Base-by-base conservation (phyloP, 768 basidiomycete species). In the Mycena floridula region DNA sequence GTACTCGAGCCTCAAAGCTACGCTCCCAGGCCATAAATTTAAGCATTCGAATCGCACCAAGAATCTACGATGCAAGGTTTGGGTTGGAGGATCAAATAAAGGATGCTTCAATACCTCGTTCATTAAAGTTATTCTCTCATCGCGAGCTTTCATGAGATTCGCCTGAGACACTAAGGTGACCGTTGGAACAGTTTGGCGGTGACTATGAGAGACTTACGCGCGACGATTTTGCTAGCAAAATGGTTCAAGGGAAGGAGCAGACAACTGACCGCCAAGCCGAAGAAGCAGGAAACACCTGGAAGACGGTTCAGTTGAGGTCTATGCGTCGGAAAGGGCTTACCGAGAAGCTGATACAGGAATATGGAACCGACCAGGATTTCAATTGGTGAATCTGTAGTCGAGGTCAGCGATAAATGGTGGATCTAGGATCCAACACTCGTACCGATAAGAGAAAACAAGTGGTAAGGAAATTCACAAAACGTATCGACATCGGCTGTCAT, bases 11-110 rank as follows among this genome's bases (percentile, higher is more conserved):
- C 63, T 95, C 92, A 53, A 94, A 94, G 57, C 80, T 89, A 21
- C 92, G 81, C 60, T 96, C 92, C 92, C 74, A 77, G 12, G 90
- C 92, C 90, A 95, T 94, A 63, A 94, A 96, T 81, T 95, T 94
- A 53, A 94, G 78, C 89, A 94, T 94, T 25, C 90, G 76, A 47
- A 94, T 93, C 11, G 78, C 90, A 40, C 89, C 89, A 8, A 93
- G 68, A 48, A 93, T 79, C n/a, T n/a, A n/a, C n/a, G n/a, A n/a
- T n/a, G n/a, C n/a, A n/a, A n/a, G n/a, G n/a, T n/a, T n/a, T n/a
- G n/a, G n/a, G n/a, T n/a, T n/a, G n/a, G n/a, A n/a, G n/a, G n/a
- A n/a, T n/a, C n/a, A n/a, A n/a, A n/a, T n/a, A n/a, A n/a, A n/a
- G n/a, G n/a, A n/a, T n/a, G n/a, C n/a, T n/a, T n/a, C n/a, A n/a